These are phyloP conservation scores for Aegilops speltoides DNA, from an alignment of 176 grass and related monocot genomes.

Conservation along the genomic window DNA sequence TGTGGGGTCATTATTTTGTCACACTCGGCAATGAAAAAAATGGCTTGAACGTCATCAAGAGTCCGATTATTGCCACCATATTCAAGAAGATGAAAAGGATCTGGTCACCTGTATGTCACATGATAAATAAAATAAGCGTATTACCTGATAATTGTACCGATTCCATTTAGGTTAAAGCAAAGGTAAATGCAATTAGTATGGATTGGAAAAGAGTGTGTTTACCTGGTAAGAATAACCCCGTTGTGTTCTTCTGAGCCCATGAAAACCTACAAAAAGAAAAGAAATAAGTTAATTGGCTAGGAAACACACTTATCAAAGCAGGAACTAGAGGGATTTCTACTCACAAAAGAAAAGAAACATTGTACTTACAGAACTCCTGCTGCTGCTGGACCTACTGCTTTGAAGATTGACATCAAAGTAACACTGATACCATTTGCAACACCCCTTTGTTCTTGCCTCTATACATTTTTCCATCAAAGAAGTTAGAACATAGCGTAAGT, in stretches of 20 bases:
- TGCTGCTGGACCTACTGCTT: constrained; percentile 57
- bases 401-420: constrained; percentile 62
- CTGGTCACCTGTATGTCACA: constrained; percentile 47
- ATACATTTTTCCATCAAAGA: constrained; percentile 5
- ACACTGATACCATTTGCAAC: constrained; percentile 68
- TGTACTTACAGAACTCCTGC: constrained; percentile 56
- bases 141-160: neutral
- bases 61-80: constrained; percentile 39
- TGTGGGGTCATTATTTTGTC: constrained; percentile 2
- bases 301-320: neutral
- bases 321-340: neutral
- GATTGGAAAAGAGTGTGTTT: neutral
- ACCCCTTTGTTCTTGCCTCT: constrained; percentile 61
- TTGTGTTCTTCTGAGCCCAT: constrained; percentile 56
- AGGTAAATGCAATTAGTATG: neutral
- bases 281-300: neutral
- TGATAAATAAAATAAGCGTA: neutral
- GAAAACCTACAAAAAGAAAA: constrained; percentile 40
- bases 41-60: constrained; percentile 47
- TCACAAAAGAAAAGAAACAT: neutral
- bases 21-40: constrained; percentile 32
- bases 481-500: neutral
- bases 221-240: constrained; percentile 49
- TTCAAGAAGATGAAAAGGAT: constrained; percentile 57
- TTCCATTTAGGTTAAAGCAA: neutral